Base-by-base conservation (phyloP, 306 rosid species). In the Glycine tomentella region DNA sequence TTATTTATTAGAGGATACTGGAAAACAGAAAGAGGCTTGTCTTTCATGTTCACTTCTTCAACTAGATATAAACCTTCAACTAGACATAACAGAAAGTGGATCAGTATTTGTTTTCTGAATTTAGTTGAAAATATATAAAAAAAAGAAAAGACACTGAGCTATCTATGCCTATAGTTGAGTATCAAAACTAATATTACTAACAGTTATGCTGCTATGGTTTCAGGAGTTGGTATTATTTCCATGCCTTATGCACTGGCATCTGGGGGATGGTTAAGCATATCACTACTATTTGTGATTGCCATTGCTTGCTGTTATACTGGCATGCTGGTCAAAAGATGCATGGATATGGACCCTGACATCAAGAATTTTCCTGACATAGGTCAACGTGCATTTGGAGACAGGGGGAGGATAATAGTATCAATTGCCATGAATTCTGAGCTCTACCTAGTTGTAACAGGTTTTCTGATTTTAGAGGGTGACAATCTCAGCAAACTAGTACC, bases 261-360 rank as follows among this genome's bases (percentile, higher is more conserved):
- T 2, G 93, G 94, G 36, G 98, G 97, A 69, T 94, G 98, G 98
- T 31, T 90, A 58, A 92, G 97, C 90, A 53, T 92, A 73, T 72
- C 67, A 3, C 85, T 90, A 2, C 86, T 94, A 5, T 87, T 94
- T 10, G 13, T 76, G 15, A 82, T 90, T 0, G 91, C 98, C 2
- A 16, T 75, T 0, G 75, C 89, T 20, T 74, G 92, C 40, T 90
- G 86, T 44, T 90, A 94, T 85, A 72, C 98, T 0, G 98, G 93
- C 90, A 25, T 25, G 62, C 80, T 94, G 75, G 87, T 94, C 2
- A 80, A 94, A 51, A 87, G 85, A 79, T 90, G 97, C 82, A 94
- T 94, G 98, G 96, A 92, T 16, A 75, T 83, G 80, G 88, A 92
- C 42, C 80, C 89, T 59, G 38, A 45, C 6, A 92, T 94, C 4